Evolutionary conservation across 2,329 filamentous ascomycete species (phyloP).

Genomic region (Endocalyx cinctus): DNA sequence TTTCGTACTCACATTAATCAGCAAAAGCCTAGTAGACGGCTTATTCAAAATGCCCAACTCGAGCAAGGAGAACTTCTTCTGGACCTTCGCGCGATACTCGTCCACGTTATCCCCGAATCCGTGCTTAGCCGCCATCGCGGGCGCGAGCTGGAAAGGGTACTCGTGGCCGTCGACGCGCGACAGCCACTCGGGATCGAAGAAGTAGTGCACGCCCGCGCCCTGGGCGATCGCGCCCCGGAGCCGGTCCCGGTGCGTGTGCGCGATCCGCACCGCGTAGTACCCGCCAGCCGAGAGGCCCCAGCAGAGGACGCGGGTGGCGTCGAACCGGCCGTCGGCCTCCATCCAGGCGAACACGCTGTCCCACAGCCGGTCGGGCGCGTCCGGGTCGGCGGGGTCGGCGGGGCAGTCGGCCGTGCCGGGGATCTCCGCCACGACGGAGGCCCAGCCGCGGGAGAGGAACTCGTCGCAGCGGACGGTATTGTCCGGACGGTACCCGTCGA

Average conservation of each 20-base stretch:
- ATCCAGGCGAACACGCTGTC: slow-evolving; percentile 59
- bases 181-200: slow-evolving; percentile 57
- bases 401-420: slow-evolving; percentile 66
- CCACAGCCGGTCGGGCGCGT: slow-evolving; percentile 57
- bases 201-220: slow-evolving; percentile 59
- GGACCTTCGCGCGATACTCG: slow-evolving; percentile 50
- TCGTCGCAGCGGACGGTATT: slow-evolving; percentile 58
- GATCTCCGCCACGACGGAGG: slow-evolving; percentile 57
- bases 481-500: slow-evolving; percentile 61
- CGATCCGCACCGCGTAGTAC: slow-evolving; percentile 64
- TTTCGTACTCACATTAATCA: slow-evolving; percentile 58
- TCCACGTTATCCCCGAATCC: slow-evolving; percentile 49
- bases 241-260: slow-evolving; percentile 56
- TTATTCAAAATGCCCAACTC: slow-evolving; percentile 53
- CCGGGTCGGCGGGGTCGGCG: slow-evolving; percentile 56
- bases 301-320: slow-evolving; percentile 52
- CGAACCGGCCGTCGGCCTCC: slow-evolving; percentile 40
- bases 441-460: slow-evolving; percentile 61
- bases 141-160: slow-evolving; percentile 56
- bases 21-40: slow-evolving; percentile 51
- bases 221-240: slow-evolving; percentile 57
- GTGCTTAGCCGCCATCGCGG: slow-evolving; percentile 57
- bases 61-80: slow-evolving; percentile 59
- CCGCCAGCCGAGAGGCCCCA: slow-evolving; percentile 65
- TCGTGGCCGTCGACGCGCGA: slow-evolving; percentile 60